Base-by-base conservation (phyloP, 129 eudicot species). In the Helianthus tuberosus region DNA sequence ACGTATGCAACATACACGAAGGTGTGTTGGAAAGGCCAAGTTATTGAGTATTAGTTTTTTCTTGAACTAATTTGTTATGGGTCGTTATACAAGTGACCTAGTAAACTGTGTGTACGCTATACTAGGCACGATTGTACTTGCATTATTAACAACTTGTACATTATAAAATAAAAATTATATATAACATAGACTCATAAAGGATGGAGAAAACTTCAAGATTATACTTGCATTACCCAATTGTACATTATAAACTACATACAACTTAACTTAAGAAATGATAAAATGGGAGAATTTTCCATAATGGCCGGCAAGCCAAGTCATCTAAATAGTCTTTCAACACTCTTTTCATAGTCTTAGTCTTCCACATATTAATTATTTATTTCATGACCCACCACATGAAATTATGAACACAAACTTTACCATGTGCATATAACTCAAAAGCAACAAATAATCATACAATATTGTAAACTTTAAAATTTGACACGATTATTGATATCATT, bases 401-500 rank as follows among this genome's bases (percentile, higher is more conserved):
- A 14, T 3, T 74, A 63, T 11, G 53, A 7, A 51, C 15, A 1
- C 10, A 48, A 14, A 14, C 9, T 76, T 41, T 29, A 55, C 57
- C 8, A 12, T 78, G 73, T 52, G 73, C 13, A 11, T 64, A 14
- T 53, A 52, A 64, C 17, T 53, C 14, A 71, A 63, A 70, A 62
- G 20, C 60, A 78, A 78, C 58, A 63, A 10, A 44, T 51, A 52
- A 52, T 63, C 49, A 70, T 69, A 70, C 50, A 48, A 47, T 14
- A 11, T 9, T 7, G 8, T 43, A 27, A 57, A 76, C 59, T 23
- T 44, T 48, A 43, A n/a, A 76, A 12, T 15, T 20, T 11, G 44
- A 14, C 23, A 68, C 4, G 15, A 2, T 46, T 66, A 48, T 5
- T 66, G 2, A 36, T 17, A 25, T 62, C 47, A 62, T 8, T 62